Conservation (phyloP, 1,284 basidiomycete species). For the Leccinum holopus region DNA sequence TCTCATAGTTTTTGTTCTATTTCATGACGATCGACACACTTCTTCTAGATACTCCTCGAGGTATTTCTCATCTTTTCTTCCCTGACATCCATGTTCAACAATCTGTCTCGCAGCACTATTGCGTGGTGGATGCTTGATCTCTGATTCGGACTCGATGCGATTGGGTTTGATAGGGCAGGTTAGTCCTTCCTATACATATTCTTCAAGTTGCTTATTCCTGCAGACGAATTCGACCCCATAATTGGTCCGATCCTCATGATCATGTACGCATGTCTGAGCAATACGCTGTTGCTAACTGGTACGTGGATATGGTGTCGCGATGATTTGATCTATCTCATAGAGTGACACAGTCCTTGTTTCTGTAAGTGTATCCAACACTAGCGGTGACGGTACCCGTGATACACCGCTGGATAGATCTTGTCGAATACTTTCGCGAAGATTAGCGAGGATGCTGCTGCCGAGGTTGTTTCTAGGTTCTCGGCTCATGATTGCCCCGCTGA, state of each 20-base stretch:
- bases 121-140: slow-evolving; percentile 90
- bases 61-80: slow-evolving; percentile 33
- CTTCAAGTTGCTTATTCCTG: slow-evolving; percentile 9
- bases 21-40: background rate
- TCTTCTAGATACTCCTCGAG: slow-evolving; percentile 35
- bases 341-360: slow-evolving; percentile 67
- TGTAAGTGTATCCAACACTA: slow-evolving; percentile 44
- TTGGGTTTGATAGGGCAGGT: slow-evolving; percentile 79
- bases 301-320: slow-evolving; percentile 23
- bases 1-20: background rate
- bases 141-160: slow-evolving; percentile 88
- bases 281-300: slow-evolving; percentile 83
- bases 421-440: slow-evolving; percentile 93
- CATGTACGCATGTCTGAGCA: slow-evolving; percentile 83
- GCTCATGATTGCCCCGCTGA: background rate
- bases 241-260: slow-evolving; percentile 90
- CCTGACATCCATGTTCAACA: background rate
- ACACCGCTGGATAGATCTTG: slow-evolving; percentile 61
- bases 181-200: slow-evolving; percentile 32
- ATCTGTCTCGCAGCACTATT: slow-evolving; percentile 52
- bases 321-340: slow-evolving; percentile 8
- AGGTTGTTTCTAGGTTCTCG: slow-evolving; percentile 47
- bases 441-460: slow-evolving; percentile 88
- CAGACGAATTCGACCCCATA: slow-evolving; percentile 74
- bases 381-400: background rate